Evolutionary conservation across 2,329 filamentous ascomycete species (phyloP).

Genomic region (Talaromyces sp.): DNA sequence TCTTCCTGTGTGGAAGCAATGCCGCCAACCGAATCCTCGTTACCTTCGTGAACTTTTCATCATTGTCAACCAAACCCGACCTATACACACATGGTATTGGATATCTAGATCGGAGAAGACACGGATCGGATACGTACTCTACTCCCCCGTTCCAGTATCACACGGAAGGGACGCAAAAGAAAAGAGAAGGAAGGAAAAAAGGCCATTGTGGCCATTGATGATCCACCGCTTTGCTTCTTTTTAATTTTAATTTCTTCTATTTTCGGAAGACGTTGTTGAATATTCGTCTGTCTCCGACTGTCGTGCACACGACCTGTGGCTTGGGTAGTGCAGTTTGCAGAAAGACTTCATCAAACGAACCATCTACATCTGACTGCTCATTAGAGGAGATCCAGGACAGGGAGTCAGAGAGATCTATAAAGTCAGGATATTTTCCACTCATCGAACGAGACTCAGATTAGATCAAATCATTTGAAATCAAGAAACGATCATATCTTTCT

Average conservation of each 20-base stretch:
- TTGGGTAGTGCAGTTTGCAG: neutral
- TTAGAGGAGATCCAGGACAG: neutral
- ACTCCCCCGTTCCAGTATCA: neutral
- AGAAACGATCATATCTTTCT: neutral
- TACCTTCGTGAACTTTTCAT: neutral
- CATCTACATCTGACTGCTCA: constrained; percentile 2
- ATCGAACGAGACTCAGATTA: neutral
- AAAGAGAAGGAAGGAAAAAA: constrained; percentile 3
- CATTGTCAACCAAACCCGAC: neutral
- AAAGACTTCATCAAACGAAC: neutral
- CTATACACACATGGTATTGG: neutral
- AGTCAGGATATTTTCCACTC: neutral
- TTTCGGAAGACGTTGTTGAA: neutral
- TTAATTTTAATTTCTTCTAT: neutral
- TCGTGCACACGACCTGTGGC: neutral
- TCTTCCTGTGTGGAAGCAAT: constrained; percentile 12
- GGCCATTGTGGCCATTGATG: constrained; percentile 3
- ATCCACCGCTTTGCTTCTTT: neutral
- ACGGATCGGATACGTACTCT: constrained; percentile 14
- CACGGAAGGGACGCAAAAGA: neutral
- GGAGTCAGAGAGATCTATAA: neutral
- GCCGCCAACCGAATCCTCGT: constrained; percentile 5
- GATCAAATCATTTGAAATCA: neutral
- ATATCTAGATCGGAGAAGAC: constrained; percentile 2
- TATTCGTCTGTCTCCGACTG: neutral